Conservation (phyloP, 805 yeast species). For the Metschnikowia gruessii region DNA sequence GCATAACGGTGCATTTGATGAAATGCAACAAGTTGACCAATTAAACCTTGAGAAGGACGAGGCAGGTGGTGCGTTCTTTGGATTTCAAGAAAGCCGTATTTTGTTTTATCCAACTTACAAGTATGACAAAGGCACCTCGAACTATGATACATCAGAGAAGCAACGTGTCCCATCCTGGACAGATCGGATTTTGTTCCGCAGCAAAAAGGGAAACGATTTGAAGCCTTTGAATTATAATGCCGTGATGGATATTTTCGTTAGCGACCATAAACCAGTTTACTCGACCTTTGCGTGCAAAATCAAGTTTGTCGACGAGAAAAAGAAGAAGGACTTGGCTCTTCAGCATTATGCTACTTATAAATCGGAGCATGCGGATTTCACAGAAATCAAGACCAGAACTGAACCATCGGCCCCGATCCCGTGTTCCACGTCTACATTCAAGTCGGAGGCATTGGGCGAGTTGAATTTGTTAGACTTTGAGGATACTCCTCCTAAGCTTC, state of each 20-base stretch:
- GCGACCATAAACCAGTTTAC: conserved; percentile 94
- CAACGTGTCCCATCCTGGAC: conserved; percentile 97
- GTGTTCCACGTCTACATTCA: conserved; percentile 18
- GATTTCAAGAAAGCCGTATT: conserved; percentile 73
- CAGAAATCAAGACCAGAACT: conserved; percentile 2
- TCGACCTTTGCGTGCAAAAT: conserved; percentile 70
- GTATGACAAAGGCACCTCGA: conserved; percentile 77
- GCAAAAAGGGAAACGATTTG: conserved; percentile 41
- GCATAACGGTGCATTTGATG: conserved; percentile 41
- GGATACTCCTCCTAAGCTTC: conserved; percentile 24
- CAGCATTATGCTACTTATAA: conserved; percentile 31
- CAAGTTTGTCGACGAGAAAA: conserved; percentile 54
- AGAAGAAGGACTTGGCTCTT: conserved; percentile 28
- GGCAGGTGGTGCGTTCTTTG: conserved; percentile 57
- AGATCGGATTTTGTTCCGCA: conserved; percentile 74
- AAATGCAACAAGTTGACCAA: conserved; percentile 72
- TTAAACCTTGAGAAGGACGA: conserved; percentile 67
- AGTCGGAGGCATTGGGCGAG: conserved; percentile 32
- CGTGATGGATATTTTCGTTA: conserved; percentile 54
- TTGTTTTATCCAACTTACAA: conserved; percentile 89
- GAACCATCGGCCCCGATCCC: conserved; percentile 12
- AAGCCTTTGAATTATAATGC: conserved; percentile 68
- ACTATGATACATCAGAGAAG: conserved; percentile 87
- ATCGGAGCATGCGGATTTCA: conserved; percentile 25
- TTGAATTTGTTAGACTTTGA: conserved; percentile 36